phyloP scores from a whole-genome alignment of 2,329 filamentous ascomycete genomes.

The Fonsecaea multimorphosa region DNA sequence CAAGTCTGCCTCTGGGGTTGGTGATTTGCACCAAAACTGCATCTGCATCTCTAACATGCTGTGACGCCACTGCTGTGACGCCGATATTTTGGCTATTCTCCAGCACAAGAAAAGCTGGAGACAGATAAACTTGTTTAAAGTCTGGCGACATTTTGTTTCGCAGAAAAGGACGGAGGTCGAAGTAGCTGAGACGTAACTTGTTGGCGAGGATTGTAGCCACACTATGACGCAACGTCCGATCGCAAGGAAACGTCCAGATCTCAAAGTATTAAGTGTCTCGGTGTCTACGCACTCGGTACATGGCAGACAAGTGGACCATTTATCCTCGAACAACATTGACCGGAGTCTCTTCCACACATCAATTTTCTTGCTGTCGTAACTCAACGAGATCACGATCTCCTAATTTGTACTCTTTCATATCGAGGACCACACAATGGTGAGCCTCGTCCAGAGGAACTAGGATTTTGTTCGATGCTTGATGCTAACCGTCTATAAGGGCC shows the following conservation, averaged over 20 bases:
- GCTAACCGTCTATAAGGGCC: slow-evolving; percentile 22
- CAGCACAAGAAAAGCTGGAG: background rate
- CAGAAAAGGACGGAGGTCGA: background rate
- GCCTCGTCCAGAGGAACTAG: background rate
- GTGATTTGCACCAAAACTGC: background rate
- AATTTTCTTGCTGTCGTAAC: background rate
- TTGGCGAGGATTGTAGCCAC: background rate
- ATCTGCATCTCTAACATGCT: background rate
- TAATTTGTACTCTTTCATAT: background rate
- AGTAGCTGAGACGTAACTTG: background rate
- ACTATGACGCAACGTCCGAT: background rate
- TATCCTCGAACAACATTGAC: background rate
- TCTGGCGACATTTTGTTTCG: background rate
- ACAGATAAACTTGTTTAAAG: background rate
- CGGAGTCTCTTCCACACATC: background rate
- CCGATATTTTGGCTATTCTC: background rate
- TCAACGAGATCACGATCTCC: background rate
- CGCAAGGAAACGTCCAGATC: background rate
- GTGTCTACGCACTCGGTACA: background rate
- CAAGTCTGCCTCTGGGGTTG: background rate
- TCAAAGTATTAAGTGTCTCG: background rate
- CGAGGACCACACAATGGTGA: slow-evolving; percentile 10
- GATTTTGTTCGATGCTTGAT: background rate
- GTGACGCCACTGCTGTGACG: background rate
- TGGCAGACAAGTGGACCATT: background rate